Evolutionary conservation across 805 yeast species (phyloP), one percentile per base, ranked within the genome.

Genomic region (Saccharomycopsis oosterbeekiorum): DNA sequence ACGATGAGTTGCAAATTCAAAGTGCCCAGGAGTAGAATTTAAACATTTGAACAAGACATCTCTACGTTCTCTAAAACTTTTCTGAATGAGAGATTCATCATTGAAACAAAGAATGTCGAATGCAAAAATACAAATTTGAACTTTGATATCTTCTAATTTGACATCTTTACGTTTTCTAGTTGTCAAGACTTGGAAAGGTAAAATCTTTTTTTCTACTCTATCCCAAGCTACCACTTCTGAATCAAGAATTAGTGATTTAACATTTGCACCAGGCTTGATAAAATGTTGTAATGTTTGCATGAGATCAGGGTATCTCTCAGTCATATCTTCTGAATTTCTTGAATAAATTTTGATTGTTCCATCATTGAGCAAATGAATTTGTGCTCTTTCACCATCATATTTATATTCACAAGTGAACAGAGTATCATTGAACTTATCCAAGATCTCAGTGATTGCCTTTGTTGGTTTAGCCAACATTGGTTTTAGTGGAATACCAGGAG

Each of bases 221-320:
- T 93, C 97, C 96, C 96, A 94, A 0, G 99, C 99, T 9, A 94
- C 99, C 8, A 97, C 97, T 74, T 94, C 99, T 74, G 97, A 88
- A 71, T 94, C 99, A 62, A 94, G 72, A 62, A 94, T 90, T 71
- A 93, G 78, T 9, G 88, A 80, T 50, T 75, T 74, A 0, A 83
- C 78, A 3, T 68, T 66, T 12, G 71, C 70, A 2, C 63, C 65
- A 0, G 68, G 70, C 29, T 75, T 74, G 50, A 84, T 68, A 62
- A 86, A 84, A 47, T 85, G 86, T 54, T 81, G 80, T 19, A 89
- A 79, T 53, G 88, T 84, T 1, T 84, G 79, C 14, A 88, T 76
- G 64, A 94, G 81, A 73, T 94, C 99, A 0, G 99, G 99, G 70
- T 94, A 94, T 69, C 97, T 77, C 70, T 88, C 90, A 0, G 97